These are phyloP conservation scores for Hypocrella siamensis DNA, from an alignment of 2,329 filamentous ascomycete species.

Conservation along the genomic window DNA sequence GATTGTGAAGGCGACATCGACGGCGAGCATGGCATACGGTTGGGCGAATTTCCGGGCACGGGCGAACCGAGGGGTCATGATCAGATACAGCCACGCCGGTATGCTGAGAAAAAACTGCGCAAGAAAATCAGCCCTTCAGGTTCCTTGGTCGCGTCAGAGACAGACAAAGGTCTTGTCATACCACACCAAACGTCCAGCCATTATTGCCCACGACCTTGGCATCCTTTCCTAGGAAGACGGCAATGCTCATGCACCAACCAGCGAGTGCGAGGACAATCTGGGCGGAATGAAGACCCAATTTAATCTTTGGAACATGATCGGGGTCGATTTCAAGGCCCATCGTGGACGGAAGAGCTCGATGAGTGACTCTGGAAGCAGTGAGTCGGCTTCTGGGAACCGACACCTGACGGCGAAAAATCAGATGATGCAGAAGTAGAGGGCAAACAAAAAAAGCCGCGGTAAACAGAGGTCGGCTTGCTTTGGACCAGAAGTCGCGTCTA, in stretches of 20 bases:
- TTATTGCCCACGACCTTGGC: constrained; percentile 39
- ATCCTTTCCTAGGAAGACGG: constrained; percentile 34
- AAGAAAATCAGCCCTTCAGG: neutral
- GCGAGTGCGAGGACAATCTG: constrained; percentile 40
- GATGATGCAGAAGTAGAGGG: no score
- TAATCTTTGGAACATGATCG: constrained; percentile 36
- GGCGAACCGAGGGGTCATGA: constrained; percentile 47
- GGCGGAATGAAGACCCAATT: constrained; percentile 39
- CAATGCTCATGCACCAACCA: constrained; percentile 43
- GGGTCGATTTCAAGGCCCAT: constrained; percentile 36
- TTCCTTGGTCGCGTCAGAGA: neutral
- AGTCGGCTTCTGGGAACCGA: no score
- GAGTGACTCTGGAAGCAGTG: no score
- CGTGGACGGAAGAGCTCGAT: no score
- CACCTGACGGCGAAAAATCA: no score
- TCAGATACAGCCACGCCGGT: constrained; percentile 48
- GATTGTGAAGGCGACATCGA: constrained; percentile 42
- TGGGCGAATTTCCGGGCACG: constrained; percentile 46
- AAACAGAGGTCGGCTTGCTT: no score
- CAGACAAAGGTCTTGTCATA: constrained; percentile 19
- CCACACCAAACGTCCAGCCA: constrained; percentile 49
- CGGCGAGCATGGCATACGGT: constrained; percentile 42
- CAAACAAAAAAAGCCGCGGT: no score
- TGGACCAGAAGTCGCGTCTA: no score
- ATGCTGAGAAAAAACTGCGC: constrained; percentile 47